phyloP scores from a whole-genome alignment of 768 basidiomycete species.

The Boletus patriciae region DNA sequence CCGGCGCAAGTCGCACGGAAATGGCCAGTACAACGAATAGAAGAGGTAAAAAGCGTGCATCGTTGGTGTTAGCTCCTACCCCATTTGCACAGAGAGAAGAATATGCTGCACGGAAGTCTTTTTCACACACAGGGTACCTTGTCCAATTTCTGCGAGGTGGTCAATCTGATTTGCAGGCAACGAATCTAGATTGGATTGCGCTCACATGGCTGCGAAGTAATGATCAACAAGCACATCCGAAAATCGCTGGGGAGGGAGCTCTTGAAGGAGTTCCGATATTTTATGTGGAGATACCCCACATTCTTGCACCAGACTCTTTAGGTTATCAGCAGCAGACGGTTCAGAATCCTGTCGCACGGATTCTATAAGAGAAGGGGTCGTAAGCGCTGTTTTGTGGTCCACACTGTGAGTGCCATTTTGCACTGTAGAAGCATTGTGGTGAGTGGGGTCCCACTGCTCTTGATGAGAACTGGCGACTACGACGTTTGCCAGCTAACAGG shows the following conservation, averaged over 20 bases:
- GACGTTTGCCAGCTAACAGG: constrained; percentile 51
- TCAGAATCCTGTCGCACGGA: constrained; percentile 44
- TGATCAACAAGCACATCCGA: constrained; percentile 81
- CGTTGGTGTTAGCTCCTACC: constrained; percentile 64
- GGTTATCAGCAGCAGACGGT: constrained; percentile 70
- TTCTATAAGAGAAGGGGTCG: constrained; percentile 38
- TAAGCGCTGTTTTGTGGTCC: constrained; percentile 30
- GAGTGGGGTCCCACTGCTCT: constrained; percentile 28
- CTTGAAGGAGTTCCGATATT: constrained; percentile 84
- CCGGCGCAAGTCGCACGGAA: constrained; percentile 81
- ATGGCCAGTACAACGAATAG: constrained; percentile 92
- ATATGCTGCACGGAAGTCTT: constrained; percentile 74
- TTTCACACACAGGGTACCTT: constrained; percentile 86
- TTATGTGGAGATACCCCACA: constrained; percentile 91
- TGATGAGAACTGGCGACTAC: constrained; percentile 43
- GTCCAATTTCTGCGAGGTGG: constrained; percentile 75
- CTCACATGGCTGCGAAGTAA: constrained; percentile 75
- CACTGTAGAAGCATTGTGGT: constrained; percentile 12
- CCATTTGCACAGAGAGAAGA: constrained; percentile 63
- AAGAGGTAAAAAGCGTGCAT: constrained; percentile 85
- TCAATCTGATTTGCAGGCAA: background rate
- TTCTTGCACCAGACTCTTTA: constrained; percentile 84
- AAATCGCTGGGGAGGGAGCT: constrained; percentile 75
- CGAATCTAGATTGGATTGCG: constrained; percentile 2
- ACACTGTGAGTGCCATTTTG: constrained; percentile 27